Conservation (phyloP, 2,329 filamentous ascomycete species). For the Fusarium mexicanum region DNA sequence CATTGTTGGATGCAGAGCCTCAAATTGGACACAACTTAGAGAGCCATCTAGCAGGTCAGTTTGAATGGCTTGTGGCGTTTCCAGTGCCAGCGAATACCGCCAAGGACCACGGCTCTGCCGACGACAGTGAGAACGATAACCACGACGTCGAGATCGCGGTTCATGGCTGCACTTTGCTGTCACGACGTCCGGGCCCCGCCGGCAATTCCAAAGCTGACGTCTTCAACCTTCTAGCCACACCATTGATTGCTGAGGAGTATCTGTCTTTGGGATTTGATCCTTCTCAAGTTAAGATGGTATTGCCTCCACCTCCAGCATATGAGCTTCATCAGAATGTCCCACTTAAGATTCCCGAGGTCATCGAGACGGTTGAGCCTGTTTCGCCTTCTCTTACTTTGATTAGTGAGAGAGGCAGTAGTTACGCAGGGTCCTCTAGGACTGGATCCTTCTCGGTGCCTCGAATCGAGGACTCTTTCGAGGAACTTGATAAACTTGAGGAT, state of each 20-base stretch:
- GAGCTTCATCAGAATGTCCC: constrained; percentile 34
- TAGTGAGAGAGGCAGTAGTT: constrained; percentile 47
- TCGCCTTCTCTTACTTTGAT: constrained; percentile 47
- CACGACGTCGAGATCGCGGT: constrained; percentile 45
- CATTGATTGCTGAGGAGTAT: constrained; percentile 46
- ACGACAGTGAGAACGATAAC: constrained; percentile 17
- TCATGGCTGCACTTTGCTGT: constrained; percentile 65
- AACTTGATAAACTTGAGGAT: constrained; percentile 69
- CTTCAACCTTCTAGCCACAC: constrained; percentile 60
- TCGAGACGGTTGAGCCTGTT: constrained; percentile 46
- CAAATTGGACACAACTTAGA: constrained; percentile 48
- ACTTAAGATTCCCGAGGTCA: constrained; percentile 45
- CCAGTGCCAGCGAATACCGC: constrained; percentile 43
- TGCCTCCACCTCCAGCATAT: constrained; percentile 40
- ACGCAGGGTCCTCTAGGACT: constrained; percentile 46
- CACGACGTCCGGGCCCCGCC: constrained; percentile 45
- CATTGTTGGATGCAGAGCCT: constrained; percentile 40
- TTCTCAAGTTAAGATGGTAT: constrained; percentile 36
- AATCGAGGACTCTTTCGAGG: constrained; percentile 72
- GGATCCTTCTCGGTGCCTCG: constrained; percentile 54
- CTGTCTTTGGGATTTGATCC: constrained; percentile 27
- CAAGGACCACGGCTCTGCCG: constrained; percentile 24
- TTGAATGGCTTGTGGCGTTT: constrained; percentile 60
- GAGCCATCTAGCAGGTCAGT: constrained; percentile 59
- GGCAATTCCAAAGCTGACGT: constrained; percentile 46